Percentiles rank a stretch among this genome's conserved stretches.
phyloP scores from a whole-genome alignment of 2,329 filamentous ascomycete genomes.

The Fusarium subglutinans region DNA sequence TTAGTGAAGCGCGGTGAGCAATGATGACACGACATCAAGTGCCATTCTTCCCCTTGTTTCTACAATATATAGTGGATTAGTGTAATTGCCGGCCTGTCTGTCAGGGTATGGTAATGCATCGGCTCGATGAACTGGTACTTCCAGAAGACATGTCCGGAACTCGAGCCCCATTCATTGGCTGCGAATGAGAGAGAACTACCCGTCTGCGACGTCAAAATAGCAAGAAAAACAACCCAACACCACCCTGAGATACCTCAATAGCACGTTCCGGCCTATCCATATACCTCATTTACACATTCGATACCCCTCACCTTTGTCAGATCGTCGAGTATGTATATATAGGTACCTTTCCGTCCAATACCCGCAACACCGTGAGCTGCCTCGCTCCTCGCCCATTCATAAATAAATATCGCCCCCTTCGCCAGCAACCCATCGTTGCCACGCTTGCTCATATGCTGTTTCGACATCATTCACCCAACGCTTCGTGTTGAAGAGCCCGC shows the following conservation, averaged over 20 bases:
- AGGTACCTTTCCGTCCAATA: neutral
- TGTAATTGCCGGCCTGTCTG: neutral
- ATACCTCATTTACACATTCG: slow-evolving; percentile 10
- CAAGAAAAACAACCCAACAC: slow-evolving; percentile 20
- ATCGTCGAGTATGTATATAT: neutral
- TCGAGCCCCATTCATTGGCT: neutral
- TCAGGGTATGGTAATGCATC: neutral
- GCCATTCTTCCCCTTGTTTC: slow-evolving; percentile 7
- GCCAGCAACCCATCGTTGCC: slow-evolving; percentile 86
- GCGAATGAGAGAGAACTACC: neutral
- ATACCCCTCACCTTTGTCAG: neutral
- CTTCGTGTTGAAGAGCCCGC: slow-evolving; percentile 88
- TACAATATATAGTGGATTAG: slow-evolving; percentile 12
- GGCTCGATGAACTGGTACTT: slow-evolving; percentile 5
- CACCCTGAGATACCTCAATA: slow-evolving; percentile 1
- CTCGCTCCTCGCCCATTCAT: slow-evolving; percentile 33
- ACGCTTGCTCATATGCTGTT: slow-evolving; percentile 86
- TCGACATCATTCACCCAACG: slow-evolving; percentile 94
- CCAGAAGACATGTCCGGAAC: neutral
- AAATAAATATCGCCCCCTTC: slow-evolving; percentile 95
- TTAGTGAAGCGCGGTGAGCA: neutral
- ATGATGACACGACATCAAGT: neutral
- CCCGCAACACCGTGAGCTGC: neutral
- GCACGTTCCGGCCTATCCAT: slow-evolving; percentile 11
- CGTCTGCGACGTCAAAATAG: neutral